A percentile compares a stretch with the other conserved stretches of the same genome.
phyloP scores from a whole-genome alignment of 805 yeast species.

The Metschnikowia vanudenii region DNA sequence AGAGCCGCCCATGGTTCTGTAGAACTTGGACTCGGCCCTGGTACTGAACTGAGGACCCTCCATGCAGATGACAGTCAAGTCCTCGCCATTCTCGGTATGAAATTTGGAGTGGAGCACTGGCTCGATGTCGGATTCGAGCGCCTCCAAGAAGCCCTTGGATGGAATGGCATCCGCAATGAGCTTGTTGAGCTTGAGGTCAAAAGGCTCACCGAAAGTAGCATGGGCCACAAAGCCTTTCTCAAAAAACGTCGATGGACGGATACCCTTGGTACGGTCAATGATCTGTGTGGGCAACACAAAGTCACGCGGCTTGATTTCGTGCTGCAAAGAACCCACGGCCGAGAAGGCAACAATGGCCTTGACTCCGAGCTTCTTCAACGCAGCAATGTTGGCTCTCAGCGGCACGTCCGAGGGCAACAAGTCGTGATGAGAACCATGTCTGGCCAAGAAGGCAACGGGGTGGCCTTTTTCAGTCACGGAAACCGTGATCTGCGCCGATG shows the following conservation, averaged over 20 bases:
- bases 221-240: slow-evolving; percentile 95
- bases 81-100: slow-evolving; percentile 59
- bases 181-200: slow-evolving; percentile 69
- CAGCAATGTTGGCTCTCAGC: slow-evolving; percentile 91
- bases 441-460: slow-evolving; percentile 88
- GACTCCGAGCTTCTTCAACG: slow-evolving; percentile 84
- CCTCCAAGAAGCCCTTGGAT: slow-evolving; percentile 50
- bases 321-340: slow-evolving; percentile 94
- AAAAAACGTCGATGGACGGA: slow-evolving; percentile 84
- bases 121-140: slow-evolving; percentile 39
- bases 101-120: slow-evolving; percentile 61
- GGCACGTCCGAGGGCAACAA: slow-evolving; percentile 92
- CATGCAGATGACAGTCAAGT: slow-evolving; percentile 89
- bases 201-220: slow-evolving; percentile 96
- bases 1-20: slow-evolving; percentile 85
- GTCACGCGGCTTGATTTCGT: slow-evolving; percentile 88
- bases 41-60: slow-evolving; percentile 99
- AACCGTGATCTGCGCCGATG: slow-evolving; percentile 91
- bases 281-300: slow-evolving; percentile 96
- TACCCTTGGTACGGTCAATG: slow-evolving; percentile 96
- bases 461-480: slow-evolving; percentile 74
- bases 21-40: slow-evolving; percentile 90
- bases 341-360: slow-evolving; percentile 87
- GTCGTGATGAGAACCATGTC: slow-evolving; percentile 93
- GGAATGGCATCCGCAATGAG: slow-evolving; percentile 55